Evolutionary conservation across 192 early-diverging fungal genomes (phyloP), one percentile per base, ranked within the genome.

Genomic region (Dissophora globulifera): DNA sequence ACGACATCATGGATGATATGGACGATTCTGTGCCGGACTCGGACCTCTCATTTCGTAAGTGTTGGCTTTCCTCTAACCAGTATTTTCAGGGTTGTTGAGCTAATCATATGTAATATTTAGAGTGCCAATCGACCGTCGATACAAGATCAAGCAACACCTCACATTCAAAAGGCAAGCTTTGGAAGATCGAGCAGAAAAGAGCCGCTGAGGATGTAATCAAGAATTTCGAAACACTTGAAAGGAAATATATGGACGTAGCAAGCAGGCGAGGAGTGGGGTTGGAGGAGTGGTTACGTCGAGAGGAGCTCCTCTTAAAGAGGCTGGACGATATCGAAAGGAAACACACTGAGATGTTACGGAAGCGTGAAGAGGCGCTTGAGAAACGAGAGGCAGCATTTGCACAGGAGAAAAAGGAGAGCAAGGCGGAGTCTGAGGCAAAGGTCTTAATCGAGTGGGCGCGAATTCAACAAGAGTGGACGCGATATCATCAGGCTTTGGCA

Each of bases 401-500:
- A n/a, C 4, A n/a, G 17, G 43, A 45, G 35, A 45, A 45, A 45
- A 45, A 45, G 43, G 43, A 45, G 43, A 45, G 43, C 16, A 45
- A 45, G 43, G 6, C 17, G 17, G 43, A 45, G 43, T 10, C 9
- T 4, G 43, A 45, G 17, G 43, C 43, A 17, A 45, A 45, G 6
- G 17, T 17, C 38, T 40, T 13, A 13, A 40, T n/a, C 4, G 43
- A 45, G 17, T 45, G 43, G 16, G 43, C 43, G n/a, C 43, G 43
- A 45, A 45, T 45, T 45, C 43, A 45, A n/a, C 43, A 45, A 45
- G 38, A 40, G 38, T 40, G 38, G 38, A 13, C 38, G 38, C 38
- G 38, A 10, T 40, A 40, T 40, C 38, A 40, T 40, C 38, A 40
- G 13, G 43, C 16, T 4, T n/a, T 45, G 43, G 17, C 43, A 17